Evolutionary conservation across 148 eudicot genomes (phyloP).

Genomic region (Vaccinium macrocarpon): DNA sequence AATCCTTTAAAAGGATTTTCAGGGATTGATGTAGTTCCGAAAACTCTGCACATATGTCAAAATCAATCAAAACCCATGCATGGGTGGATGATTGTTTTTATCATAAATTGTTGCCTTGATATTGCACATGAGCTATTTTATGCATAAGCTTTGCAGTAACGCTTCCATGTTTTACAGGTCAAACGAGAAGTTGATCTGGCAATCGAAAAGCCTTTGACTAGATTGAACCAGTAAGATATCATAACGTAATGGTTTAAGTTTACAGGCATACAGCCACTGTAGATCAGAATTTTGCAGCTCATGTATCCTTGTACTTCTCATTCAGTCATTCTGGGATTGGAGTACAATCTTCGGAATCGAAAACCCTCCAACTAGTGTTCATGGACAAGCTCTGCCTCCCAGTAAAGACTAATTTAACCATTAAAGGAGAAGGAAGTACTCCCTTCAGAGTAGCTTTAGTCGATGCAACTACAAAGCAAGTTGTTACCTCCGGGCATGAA

Average conservation of each 20-base stretch:
- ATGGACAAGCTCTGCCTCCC: slow-evolving; percentile 23
- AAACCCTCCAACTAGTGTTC: slow-evolving; percentile 30
- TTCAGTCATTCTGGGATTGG: slow-evolving; percentile 21
- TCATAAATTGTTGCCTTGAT: neutral
- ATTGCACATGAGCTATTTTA: neutral
- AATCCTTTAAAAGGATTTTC: neutral
- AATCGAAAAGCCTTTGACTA: neutral
- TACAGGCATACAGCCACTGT: neutral
- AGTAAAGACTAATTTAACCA: slow-evolving; percentile 6
- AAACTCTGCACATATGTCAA: no score
- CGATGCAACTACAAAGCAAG: neutral
- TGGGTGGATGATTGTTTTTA: neutral
- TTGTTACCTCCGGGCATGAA: slow-evolving; percentile 15
- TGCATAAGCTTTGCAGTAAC: neutral
- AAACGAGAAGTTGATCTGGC: slow-evolving; percentile 17
- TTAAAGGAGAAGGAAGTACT: slow-evolving; percentile 11
- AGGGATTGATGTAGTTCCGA: neutral
- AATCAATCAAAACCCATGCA: neutral
- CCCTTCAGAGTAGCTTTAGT: slow-evolving; percentile 8
- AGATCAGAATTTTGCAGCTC: neutral
- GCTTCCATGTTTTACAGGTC: slow-evolving; percentile 12
- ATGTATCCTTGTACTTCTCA: neutral
- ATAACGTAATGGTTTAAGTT: neutral
- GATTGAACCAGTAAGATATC: slow-evolving; percentile 10
- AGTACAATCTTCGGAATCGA: slow-evolving; percentile 16